Conservation (phyloP, 371 early-diverging fungal species). For the Batrachochytrium dendrobatidis region DNA sequence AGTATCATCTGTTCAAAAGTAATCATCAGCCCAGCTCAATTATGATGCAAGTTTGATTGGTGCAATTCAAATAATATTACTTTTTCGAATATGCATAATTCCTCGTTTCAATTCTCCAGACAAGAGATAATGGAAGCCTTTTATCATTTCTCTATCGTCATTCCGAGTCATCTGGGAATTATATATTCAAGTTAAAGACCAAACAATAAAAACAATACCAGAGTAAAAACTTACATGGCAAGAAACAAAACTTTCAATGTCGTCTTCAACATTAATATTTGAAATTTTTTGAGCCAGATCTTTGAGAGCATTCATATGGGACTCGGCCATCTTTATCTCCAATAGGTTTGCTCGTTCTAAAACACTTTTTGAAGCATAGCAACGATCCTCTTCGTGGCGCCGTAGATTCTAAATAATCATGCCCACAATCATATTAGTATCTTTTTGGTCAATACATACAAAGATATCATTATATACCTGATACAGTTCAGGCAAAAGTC, state of each 20-base stretch:
- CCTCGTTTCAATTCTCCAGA: constrained; percentile 20
- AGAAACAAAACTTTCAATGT: constrained; percentile 25
- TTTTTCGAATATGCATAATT: constrained; percentile 18
- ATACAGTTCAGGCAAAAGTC: constrained; percentile 23
- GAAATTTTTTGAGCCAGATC: constrained; percentile 8
- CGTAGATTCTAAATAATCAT: constrained; percentile 17
- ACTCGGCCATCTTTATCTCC: constrained; percentile 17
- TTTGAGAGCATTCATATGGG: constrained; percentile 7
- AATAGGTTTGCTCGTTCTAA: constrained; percentile 18
- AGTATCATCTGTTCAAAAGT: background rate
- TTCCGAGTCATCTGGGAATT: constrained; percentile 10
- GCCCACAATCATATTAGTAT: background rate
- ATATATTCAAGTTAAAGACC: background rate
- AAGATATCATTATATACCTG: constrained; percentile 10
- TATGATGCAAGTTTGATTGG: background rate
- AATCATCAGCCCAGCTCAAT: background rate
- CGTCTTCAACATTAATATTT: constrained; percentile 20
- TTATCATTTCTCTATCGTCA: background rate
- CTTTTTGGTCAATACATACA: background rate
- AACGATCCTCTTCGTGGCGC: constrained; percentile 21
- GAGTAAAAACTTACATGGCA: constrained; percentile 12
- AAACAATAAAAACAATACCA: background rate
- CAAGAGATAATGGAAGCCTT: constrained; percentile 2
- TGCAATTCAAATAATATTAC: constrained; percentile 6
- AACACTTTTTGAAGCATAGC: constrained; percentile 16